Percentiles rank a stretch among this genome's conserved stretches.
Evolutionary conservation across 768 basidiomycete species (phyloP).

Genomic region (Cystobasidiopsis lactophilus): DNA sequence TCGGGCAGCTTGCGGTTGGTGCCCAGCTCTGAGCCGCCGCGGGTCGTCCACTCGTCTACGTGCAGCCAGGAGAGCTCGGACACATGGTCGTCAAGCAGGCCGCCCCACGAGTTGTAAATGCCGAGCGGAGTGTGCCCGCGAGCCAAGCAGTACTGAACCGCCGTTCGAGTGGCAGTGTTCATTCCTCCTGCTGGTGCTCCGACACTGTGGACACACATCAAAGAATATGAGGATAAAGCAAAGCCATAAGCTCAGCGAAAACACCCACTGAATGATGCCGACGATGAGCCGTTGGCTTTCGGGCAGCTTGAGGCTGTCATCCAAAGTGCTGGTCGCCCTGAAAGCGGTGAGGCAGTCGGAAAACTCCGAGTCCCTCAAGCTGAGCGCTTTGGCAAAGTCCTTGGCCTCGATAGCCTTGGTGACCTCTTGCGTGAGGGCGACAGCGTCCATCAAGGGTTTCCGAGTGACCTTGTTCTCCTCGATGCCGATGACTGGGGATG

Average conservation of each 20-base stretch:
- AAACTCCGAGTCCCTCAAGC: conserved; percentile 78
- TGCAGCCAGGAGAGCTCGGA: conserved; percentile 80
- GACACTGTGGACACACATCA: conserved; percentile 32
- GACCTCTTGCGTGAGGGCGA: conserved; percentile 71
- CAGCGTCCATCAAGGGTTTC: conserved; percentile 79
- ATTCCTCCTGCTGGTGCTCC: conserved; percentile 97
- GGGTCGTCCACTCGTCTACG: conserved; percentile 86
- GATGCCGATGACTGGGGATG: conserved; percentile 93
- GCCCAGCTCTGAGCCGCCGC: conserved; percentile 91
- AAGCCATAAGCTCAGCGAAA: neutral
- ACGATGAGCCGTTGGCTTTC: conserved; percentile 22
- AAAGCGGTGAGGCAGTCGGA: conserved; percentile 70
- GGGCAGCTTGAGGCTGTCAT: conserved; percentile 36
- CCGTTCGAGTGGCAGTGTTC: conserved; percentile 91
- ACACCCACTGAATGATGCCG: conserved; percentile 27
- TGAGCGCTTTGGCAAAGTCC: conserved; percentile 71
- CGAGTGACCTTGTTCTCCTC: conserved; percentile 86
- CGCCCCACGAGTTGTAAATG: conserved; percentile 87
- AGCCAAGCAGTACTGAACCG: conserved; percentile 72
- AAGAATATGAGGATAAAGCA: too few relatives aligned
- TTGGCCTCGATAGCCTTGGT: conserved; percentile 55
- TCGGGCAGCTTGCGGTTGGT: conserved; percentile 81
- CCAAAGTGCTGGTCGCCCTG: conserved; percentile 43
- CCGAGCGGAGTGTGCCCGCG: conserved; percentile 85
- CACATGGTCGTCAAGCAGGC: conserved; percentile 72